Evolutionary conservation across 2,329 filamentous ascomycete genomes (phyloP).

Genomic region (Fusarium nanum): DNA sequence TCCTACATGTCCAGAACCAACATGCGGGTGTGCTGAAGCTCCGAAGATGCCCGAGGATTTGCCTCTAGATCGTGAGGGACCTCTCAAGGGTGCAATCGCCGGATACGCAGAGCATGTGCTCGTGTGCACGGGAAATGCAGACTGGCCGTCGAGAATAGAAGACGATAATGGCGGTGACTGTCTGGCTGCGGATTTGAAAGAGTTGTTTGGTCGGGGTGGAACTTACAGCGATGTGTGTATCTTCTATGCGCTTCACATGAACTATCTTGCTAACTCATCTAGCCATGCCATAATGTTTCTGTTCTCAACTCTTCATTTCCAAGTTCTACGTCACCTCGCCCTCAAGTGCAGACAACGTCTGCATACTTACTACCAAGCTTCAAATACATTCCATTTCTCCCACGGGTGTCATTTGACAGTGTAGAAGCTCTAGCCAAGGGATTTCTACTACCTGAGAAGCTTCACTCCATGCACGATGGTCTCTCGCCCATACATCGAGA

Average conservation of each 20-base stretch:
- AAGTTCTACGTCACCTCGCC: conserved; percentile 61
- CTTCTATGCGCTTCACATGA: not conserved
- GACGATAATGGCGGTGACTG: conserved; percentile 77
- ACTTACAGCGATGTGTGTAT: conserved; percentile 71
- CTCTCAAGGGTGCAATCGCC: conserved; percentile 81
- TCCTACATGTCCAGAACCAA: conserved; percentile 76
- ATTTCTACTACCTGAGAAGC: conserved; percentile 71
- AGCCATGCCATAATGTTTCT: conserved; percentile 88
- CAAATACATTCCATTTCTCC: conserved; percentile 79
- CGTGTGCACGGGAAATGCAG: conserved; percentile 80
- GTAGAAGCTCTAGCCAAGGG: conserved; percentile 70
- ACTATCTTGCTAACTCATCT: conserved; percentile 56
- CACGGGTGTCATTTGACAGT: conserved; percentile 68
- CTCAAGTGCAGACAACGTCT: conserved; percentile 66
- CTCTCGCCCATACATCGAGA: conserved; percentile 69
- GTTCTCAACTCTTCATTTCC: conserved; percentile 81
- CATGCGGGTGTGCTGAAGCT: conserved; percentile 78
- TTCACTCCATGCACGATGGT: conserved; percentile 70
- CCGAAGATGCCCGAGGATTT: conserved; percentile 73
- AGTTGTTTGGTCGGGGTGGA: conserved; percentile 73
- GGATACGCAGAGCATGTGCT: conserved; percentile 85
- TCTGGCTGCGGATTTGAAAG: conserved; percentile 78
- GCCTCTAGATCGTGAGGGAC: conserved; percentile 77
- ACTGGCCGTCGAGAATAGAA: conserved; percentile 88
- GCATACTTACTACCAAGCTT: conserved; percentile 86